Evolutionary conservation across 2,329 filamentous ascomycete genomes (phyloP), one percentile per base, ranked within the genome.

Genomic region (Alternaria postmessia): DNA sequence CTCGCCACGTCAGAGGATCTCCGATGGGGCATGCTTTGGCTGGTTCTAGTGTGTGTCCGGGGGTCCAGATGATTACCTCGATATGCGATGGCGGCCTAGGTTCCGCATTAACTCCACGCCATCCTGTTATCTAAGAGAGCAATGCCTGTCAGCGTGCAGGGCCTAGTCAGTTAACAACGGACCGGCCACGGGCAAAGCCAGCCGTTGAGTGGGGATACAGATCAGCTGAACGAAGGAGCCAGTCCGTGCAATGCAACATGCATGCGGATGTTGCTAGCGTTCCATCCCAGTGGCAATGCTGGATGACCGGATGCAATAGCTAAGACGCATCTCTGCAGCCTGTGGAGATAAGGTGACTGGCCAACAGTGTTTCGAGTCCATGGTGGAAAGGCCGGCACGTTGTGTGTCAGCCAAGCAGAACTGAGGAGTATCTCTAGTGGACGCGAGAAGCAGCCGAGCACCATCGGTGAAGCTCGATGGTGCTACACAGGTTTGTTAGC

Each of bases 1-100:
- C 64, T 76, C 78, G 81, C 81, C 81, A 84, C 81, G 81, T 84
- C 81, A 83, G 81, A 81, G 78, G 81, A 80, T 83, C 81, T 81
- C 79, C 81, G 80, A 81, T 77, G 76, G 79, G 75, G 77, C 74
- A 78, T 75, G 76, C 76, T 81, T 76, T 79, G 79, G 79, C 78
- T 77, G 74, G 76, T 78, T 76, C 80, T 82, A 82, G 80, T 78
- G 79, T 80, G 66, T 69, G 66, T 70, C 73, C 69, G 72, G 67
- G 57, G 75, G 74, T 68, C 74, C 75, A 78, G 76, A 78, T 79
- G 76, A 79, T 78, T 79, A 78, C 77, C 69, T 79, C 70, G 75
- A 78, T 75, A 79, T 80, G 75, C 77, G 73, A 78, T 78, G 75
- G 73, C 77, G 78, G 78, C 71, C 74, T 71, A 79, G 72, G 75